Base-by-base conservation (phyloP, 345 rosid species). In the Garcia nutans region DNA sequence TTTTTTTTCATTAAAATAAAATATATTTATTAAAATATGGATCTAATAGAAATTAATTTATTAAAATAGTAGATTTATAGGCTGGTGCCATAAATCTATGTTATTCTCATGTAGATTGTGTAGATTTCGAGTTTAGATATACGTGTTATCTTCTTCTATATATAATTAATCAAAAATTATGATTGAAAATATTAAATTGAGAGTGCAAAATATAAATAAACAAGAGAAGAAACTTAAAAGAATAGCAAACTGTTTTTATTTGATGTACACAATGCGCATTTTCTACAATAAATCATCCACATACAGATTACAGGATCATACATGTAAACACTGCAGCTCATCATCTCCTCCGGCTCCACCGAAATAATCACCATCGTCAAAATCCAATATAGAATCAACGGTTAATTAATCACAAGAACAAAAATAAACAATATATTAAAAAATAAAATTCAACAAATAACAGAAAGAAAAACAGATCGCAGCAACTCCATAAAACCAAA, bases 201-300 rank as follows among this genome's bases (percentile, higher is more conserved):
- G 31, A 1, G 31, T 1, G 31, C 1, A 28, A 37, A 47, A 47
- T 8, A 47, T 47, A 11, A 47, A 47, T 37, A 37, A 37, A 37
- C 41, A 10, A 10, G 50, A 10, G 10, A 55, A 69, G 1, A 62
- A 22, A 73, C 59, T 73, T 26, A 50, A 83, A 82, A 82, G 75
- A 86, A 82, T 60, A 82, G 67, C 69, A 78, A 79, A 71, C 82
- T 59, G 78, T 76, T 69, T 37, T 77, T 71, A 80, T 68, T 71
- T 24, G 82, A 83, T 84, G 72, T 89, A 84, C 90, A 87, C 59
- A 59, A 75, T 33, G 28, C 76, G 78, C 75, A 66, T 73, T 79
- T 37, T 78, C 84, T 78, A 80, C 84, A 82, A 68, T 58, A 65
- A 45, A 64, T 73, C 79, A 31, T 41, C 77, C 52, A 57, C 45